Evolutionary conservation across 1,284 basidiomycete species (phyloP).

Genomic region (Cryptococcus sp.): DNA sequence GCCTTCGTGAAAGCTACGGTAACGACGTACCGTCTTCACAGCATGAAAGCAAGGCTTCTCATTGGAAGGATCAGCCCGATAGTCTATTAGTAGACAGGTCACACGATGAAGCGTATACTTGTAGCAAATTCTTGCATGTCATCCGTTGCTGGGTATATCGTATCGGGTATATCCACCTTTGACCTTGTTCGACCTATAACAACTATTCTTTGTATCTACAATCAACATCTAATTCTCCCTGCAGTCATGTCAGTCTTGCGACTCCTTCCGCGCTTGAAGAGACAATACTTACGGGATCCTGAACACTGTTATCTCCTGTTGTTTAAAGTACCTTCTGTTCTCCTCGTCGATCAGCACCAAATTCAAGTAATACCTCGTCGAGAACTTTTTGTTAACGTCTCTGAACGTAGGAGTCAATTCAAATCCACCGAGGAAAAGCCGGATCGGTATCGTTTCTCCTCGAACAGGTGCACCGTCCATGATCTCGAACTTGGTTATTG

Average conservation of each 20-base stretch:
- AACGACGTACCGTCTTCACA: no score
- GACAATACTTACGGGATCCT: constrained; percentile 29
- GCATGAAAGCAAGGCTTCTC: no score
- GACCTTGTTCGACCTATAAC: not conserved
- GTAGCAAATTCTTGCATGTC: no score
- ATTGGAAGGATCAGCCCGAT: no score
- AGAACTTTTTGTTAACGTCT: constrained; percentile 99
- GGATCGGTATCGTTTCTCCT: constrained; percentile 96
- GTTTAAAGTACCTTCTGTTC: constrained; percentile 57
- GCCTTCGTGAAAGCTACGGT: no score
- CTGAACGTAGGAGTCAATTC: constrained; percentile 97
- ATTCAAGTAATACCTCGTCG: constrained; percentile 92
- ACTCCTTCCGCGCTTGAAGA: not conserved
- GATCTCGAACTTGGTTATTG: constrained; percentile 99
- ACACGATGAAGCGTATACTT: no score
- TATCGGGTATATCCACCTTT: no score
- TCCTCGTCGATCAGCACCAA: constrained; percentile 96
- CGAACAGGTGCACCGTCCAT: constrained; percentile 96
- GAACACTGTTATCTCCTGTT: constrained; percentile 47
- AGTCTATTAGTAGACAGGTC: no score
- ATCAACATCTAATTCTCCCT: constrained; percentile 3
- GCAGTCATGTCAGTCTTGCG: not conserved
- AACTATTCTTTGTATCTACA: not conserved
- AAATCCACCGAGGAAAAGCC: constrained; percentile 95
- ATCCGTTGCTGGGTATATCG: no score